These are phyloP conservation scores for Erodium trifolium DNA, from an alignment of 441 rosid genomes.

Conservation along the genomic window DNA sequence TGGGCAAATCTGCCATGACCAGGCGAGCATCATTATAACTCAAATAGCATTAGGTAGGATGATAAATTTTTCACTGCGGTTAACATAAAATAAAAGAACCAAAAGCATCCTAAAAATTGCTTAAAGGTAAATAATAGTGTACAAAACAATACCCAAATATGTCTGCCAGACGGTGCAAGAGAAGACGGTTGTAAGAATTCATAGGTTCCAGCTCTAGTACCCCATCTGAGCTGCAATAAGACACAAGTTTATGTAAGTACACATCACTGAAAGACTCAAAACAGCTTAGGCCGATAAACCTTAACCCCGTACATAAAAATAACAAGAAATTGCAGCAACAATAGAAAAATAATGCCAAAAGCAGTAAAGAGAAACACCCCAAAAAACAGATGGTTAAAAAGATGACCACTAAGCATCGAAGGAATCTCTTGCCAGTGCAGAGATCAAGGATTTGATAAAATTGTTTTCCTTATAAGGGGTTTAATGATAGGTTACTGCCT, in stretches of 20 bases:
- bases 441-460: neutral
- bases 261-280: neutral
- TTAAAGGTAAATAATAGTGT: neutral
- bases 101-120: neutral
- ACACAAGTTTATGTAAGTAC: neutral
- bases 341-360: too few species aligned
- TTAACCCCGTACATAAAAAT: too few species aligned
- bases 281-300: neutral
- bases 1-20: conserved; percentile 48
- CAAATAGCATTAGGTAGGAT: neutral
- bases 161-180: conserved; percentile 62
- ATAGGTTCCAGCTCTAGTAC: conserved; percentile 57
- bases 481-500: neutral
- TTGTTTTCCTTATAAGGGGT: neutral
- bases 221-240: conserved; percentile 42
- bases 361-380: too few species aligned
- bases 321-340: too few species aligned
- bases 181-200: conserved; percentile 62
- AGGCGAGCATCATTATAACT: conserved; percentile 8
- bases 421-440: neutral
- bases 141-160: conserved; percentile 44
- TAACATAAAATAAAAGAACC: neutral
- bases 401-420: neutral
- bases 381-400: neutral
- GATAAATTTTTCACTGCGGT: neutral